Conservation (phyloP, 2,329 filamentous ascomycete genomes). For the Simplicillium aogashimaense region DNA sequence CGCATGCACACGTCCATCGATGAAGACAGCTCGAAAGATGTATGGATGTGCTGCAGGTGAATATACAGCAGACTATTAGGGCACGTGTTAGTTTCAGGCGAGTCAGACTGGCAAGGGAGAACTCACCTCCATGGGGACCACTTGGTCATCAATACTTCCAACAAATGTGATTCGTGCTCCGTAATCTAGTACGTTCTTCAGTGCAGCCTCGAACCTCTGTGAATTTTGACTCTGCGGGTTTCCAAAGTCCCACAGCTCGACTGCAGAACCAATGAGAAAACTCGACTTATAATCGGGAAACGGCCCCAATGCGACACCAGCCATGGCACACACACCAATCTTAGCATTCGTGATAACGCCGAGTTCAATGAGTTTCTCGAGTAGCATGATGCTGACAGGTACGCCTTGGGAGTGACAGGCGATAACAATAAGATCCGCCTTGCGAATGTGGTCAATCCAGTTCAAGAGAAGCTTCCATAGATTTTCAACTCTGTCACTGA, state of each 20-base stretch:
- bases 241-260: slow-evolving; percentile 90
- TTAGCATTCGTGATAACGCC: slow-evolving; percentile 69
- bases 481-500: slow-evolving; percentile 79
- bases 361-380: slow-evolving; percentile 86
- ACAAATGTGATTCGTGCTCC: slow-evolving; percentile 80
- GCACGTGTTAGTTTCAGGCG: slow-evolving; percentile 15
- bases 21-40: slow-evolving; percentile 90
- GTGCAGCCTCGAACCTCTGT: slow-evolving; percentile 65
- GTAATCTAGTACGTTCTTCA: slow-evolving; percentile 65
- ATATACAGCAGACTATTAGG: slow-evolving; percentile 66
- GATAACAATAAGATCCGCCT: slow-evolving; percentile 83
- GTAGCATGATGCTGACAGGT: slow-evolving; percentile 82
- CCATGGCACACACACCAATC: slow-evolving; percentile 81
- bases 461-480: slow-evolving; percentile 92
- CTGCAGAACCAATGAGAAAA: slow-evolving; percentile 82
- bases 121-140: slow-evolving; percentile 78
- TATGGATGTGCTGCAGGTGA: slow-evolving; percentile 81
- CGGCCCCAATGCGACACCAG: slow-evolving; percentile 86
- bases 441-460: slow-evolving; percentile 83
- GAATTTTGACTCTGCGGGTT: slow-evolving; percentile 74
- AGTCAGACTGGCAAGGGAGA: neutral
- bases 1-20: slow-evolving; percentile 84
- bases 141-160: slow-evolving; percentile 92
- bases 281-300: slow-evolving; percentile 87
- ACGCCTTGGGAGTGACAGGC: slow-evolving; percentile 95